Evolutionary conservation across 495 filamentous ascomycete genomes (phyloP).

Genomic region (Aspergillus diversus): DNA sequence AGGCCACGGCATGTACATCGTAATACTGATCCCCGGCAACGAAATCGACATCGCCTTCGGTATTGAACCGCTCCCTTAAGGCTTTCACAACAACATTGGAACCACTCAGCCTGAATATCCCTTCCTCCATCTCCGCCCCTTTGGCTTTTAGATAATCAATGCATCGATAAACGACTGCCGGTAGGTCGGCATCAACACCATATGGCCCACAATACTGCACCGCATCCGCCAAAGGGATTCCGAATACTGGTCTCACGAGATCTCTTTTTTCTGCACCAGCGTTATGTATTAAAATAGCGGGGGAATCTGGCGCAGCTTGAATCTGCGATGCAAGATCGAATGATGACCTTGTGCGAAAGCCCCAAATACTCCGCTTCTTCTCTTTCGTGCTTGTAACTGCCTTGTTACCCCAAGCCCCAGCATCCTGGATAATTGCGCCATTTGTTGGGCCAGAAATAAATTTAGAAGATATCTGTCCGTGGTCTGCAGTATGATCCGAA

Average conservation of each 20-base stretch:
- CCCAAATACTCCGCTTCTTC: constrained; percentile 94
- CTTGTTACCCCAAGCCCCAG: constrained; percentile 86
- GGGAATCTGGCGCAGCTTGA: constrained; percentile 42
- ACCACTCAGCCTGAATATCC: constrained; percentile 93
- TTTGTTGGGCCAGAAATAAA: constrained; percentile 88
- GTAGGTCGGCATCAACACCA: constrained; percentile 72
- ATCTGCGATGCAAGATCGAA: constrained; percentile 56
- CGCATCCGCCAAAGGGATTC: constrained; percentile 82
- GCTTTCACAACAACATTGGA: constrained; percentile 93
- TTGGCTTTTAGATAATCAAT: constrained; percentile 90
- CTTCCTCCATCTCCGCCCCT: constrained; percentile 83
- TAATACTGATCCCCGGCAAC: constrained; percentile 82
- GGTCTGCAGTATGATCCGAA: constrained; percentile 31
- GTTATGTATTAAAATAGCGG: constrained; percentile 37
- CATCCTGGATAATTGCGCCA: constrained; percentile 81
- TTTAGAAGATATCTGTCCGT: constrained; percentile 51
- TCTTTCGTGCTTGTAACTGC: constrained; percentile 59
- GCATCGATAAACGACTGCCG: constrained; percentile 96
- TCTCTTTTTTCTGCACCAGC: constrained; percentile 53
- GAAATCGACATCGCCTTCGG: constrained; percentile 90
- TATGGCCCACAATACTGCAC: constrained; percentile 76
- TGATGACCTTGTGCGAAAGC: constrained; percentile 73
- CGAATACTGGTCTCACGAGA: constrained; percentile 76
- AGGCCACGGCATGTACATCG: constrained; percentile 95
- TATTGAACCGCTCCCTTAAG: constrained; percentile 89